These are phyloP conservation scores for Plantago ovata DNA, from an alignment of 257 asterid species.

Conservation along the genomic window DNA sequence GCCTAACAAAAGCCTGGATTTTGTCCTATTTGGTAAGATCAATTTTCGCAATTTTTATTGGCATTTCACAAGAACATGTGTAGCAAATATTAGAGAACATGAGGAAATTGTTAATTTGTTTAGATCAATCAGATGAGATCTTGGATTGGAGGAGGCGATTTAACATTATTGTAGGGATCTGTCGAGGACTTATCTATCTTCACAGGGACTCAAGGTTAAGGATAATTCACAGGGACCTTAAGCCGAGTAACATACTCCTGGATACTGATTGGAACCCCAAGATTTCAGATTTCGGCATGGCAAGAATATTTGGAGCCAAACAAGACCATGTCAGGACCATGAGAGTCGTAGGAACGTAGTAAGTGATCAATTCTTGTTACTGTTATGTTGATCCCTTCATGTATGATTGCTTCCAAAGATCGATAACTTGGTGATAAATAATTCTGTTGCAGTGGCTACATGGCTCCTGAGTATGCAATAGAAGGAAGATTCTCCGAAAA, in stretches of 20 bases:
- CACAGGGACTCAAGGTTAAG: slow-evolving; percentile 52
- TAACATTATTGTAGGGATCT: slow-evolving; percentile 40
- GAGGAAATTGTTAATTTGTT: not conserved
- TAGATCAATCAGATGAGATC: slow-evolving; percentile 23
- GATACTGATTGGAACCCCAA: slow-evolving; percentile 50
- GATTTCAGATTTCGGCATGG: slow-evolving; percentile 67
- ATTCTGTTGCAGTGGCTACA: slow-evolving; percentile 50
- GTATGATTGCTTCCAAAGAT: not conserved
- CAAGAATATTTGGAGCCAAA: slow-evolving; percentile 45
- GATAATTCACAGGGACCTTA: slow-evolving; percentile 52
- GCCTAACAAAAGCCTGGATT: slow-evolving; percentile 30
- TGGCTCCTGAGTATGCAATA: slow-evolving; percentile 79
- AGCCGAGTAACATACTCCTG: slow-evolving; percentile 45
- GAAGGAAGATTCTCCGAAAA: slow-evolving; percentile 64
- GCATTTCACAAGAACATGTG: not conserved
- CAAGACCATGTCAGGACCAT: slow-evolving; percentile 51
- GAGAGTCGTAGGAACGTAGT: slow-evolving; percentile 68
- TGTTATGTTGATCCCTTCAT: not conserved
- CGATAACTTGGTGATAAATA: not conserved
- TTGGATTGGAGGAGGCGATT: slow-evolving; percentile 38
- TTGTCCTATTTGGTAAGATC: slow-evolving; percentile 11
- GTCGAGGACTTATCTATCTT: slow-evolving; percentile 59
- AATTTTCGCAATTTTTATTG: not conserved
- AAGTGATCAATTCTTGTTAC: slow-evolving; percentile 20
- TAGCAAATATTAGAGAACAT: too few species aligned